Conservation (phyloP, 2,329 filamentous ascomycete species). For the Cordyceps fumosorosea region DNA sequence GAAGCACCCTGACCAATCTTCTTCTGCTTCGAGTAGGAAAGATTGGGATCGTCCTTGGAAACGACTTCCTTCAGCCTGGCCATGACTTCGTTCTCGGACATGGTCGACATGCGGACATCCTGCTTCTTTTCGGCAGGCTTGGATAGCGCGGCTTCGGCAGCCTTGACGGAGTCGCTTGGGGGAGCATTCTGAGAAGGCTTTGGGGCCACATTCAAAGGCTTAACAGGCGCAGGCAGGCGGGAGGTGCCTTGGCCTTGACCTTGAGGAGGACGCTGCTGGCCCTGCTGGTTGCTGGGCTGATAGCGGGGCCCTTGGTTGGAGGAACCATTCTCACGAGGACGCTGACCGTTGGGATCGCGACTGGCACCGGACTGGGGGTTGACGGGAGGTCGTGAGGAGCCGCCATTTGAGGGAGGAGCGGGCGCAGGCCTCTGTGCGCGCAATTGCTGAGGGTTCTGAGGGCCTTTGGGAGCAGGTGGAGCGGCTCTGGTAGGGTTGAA, state of each 20-base stretch:
- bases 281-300: conserved; percentile 47
- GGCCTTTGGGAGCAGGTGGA: conserved; percentile 65
- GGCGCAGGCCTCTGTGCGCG: conserved; percentile 77
- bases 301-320: conserved; percentile 48
- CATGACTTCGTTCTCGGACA: conserved; percentile 98
- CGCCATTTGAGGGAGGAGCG: conserved; percentile 48
- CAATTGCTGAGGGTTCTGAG: conserved; percentile 48
- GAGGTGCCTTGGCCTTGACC: conserved; percentile 30
- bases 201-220: conserved; percentile 70
- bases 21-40: conserved; percentile 98
- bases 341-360: conserved; percentile 35
- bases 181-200: conserved; percentile 49
- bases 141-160: conserved; percentile 81
- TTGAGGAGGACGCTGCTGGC: conserved; percentile 41
- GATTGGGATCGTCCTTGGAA: conserved; percentile 87
- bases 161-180: conserved; percentile 67
- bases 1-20: conserved; percentile 99
- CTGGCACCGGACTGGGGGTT: conserved; percentile 44
- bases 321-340: conserved; percentile 41
- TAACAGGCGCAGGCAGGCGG: conserved; percentile 58
- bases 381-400: conserved; percentile 39
- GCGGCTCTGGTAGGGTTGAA: conserved; percentile 84
- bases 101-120: conserved; percentile 96
- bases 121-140: conserved; percentile 82
- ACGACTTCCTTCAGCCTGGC: conserved; percentile 89